Evolutionary conservation across 2,329 filamentous ascomycete species (phyloP), one percentile per base, ranked within the genome.

Genomic region (Clarireedia homoeocarpa): DNA sequence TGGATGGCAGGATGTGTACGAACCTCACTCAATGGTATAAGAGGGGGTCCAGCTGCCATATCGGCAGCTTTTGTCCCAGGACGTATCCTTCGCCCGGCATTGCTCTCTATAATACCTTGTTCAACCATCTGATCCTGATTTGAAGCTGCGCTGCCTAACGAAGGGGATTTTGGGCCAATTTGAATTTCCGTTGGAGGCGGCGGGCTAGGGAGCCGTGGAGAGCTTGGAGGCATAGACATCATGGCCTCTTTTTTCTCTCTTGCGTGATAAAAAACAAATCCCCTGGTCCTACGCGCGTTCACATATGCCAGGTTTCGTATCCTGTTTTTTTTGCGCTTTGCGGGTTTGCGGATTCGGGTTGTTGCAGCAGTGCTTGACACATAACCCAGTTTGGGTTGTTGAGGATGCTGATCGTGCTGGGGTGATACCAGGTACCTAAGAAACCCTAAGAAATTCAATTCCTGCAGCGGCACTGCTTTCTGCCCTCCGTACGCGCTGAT

Each of bases 171-270:
- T 55, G 88, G 86, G 6, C 84, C 87, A 61, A 95, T 85, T 74
- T 97, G 92, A 63, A 96, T 94, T 73, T 99, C 94, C 59, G 92
- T 90, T 57, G 95, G 86, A 36, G 94, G 94, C 57, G 94, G 94
- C 59, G 94, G 94, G 72, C 91, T 96, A 58, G 94, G 94, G 51
- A 99, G 84, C 69, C 94, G 88, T 61, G 94, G 92, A 48, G 91
- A 96, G 72, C 83, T 92, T 61, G 89, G 86, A 64, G 81, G 74
- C 61, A 83, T 71, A 62, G 47, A 56, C 53, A 56, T 56, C 48
- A 55, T 76, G 80, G 83, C 82, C 62, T 62, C 27, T 30, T 30
- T 30, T 30, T 30, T 30, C 27, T 9, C 27, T 30, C 7, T 30
- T 30, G 27, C 6, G 27, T 30, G 27, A 30, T 30, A 30, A 30